Conservation (phyloP, 1,284 basidiomycete species). For the Trichosporon sp. region DNA sequence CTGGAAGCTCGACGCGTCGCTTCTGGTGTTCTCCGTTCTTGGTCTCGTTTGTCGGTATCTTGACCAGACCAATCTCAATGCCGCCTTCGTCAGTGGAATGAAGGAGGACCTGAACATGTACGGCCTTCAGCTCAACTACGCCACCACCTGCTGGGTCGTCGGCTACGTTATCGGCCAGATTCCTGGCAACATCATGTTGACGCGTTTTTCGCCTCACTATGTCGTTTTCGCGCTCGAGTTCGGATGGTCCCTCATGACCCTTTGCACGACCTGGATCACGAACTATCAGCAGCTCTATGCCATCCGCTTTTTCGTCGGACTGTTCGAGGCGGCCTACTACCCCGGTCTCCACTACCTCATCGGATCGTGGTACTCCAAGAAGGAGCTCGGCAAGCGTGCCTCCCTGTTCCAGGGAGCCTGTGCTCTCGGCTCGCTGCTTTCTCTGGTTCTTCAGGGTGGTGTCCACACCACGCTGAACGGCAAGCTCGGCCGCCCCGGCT, state of each 20-base stretch:
- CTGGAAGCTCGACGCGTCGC: slow-evolving; percentile 15
- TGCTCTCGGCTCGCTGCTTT: slow-evolving; percentile 44
- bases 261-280: slow-evolving; percentile 42
- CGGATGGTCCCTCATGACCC: slow-evolving; percentile 47
- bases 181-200: slow-evolving; percentile 48
- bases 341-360: slow-evolving; percentile 46
- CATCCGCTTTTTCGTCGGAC: slow-evolving; percentile 44
- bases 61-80: slow-evolving; percentile 39
- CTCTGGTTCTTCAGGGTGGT: slow-evolving; percentile 49
- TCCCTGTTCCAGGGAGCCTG: slow-evolving; percentile 50
- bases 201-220: slow-evolving; percentile 47
- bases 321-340: slow-evolving; percentile 48
- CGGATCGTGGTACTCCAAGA: slow-evolving; percentile 48
- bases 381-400: slow-evolving; percentile 49
- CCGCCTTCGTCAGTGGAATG: slow-evolving; percentile 40
- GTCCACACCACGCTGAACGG: slow-evolving; percentile 48
- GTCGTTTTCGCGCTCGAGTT: slow-evolving; percentile 43
- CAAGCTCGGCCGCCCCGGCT: slow-evolving; percentile 43
- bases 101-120: slow-evolving; percentile 40
- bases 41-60: slow-evolving; percentile 11
- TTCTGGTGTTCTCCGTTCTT: slow-evolving; percentile 29
- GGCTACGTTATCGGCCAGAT: slow-evolving; percentile 51
- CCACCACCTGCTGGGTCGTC: slow-evolving; percentile 45
- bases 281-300: slow-evolving; percentile 38
- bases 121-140: slow-evolving; percentile 47